phyloP scores from a whole-genome alignment of 73 alveolate species.

The Durusdinium trenchii region DNA sequence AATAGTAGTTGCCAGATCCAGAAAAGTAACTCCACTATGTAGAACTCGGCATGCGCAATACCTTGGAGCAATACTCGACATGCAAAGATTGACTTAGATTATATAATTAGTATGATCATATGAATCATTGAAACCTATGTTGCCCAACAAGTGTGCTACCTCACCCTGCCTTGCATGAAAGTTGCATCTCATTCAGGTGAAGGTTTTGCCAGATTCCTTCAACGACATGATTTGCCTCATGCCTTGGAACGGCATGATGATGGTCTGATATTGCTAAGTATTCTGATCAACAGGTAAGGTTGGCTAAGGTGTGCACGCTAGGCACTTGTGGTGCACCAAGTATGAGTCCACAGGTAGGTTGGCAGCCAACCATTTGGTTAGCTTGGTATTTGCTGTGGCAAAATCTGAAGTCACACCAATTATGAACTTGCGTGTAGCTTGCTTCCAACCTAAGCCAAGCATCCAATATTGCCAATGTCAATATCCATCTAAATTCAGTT shows the following conservation, averaged over 20 bases:
- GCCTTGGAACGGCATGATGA: background rate
- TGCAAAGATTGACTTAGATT: no score
- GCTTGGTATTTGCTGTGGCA: background rate
- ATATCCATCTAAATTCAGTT: background rate
- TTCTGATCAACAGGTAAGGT: background rate
- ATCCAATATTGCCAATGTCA: background rate
- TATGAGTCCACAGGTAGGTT: background rate
- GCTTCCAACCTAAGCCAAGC: background rate
- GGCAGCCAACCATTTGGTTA: background rate
- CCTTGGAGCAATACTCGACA: background rate
- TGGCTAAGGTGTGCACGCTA: background rate
- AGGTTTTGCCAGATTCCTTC: background rate
- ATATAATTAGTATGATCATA: background rate
- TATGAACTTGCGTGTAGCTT: background rate
- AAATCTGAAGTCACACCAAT: background rate
- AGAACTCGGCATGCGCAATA: background rate
- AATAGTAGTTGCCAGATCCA: background rate
- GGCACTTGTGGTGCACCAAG: conserved; percentile 2
- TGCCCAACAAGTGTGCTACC: background rate
- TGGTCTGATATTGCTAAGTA: background rate
- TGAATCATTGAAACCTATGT: background rate
- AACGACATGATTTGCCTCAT: background rate
- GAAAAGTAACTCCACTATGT: background rate
- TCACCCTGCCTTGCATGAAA: background rate
- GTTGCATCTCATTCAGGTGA: background rate